Evolutionary conservation across 2,329 filamentous ascomycete genomes (phyloP).

Genomic region (Tricladium varicosporioides): DNA sequence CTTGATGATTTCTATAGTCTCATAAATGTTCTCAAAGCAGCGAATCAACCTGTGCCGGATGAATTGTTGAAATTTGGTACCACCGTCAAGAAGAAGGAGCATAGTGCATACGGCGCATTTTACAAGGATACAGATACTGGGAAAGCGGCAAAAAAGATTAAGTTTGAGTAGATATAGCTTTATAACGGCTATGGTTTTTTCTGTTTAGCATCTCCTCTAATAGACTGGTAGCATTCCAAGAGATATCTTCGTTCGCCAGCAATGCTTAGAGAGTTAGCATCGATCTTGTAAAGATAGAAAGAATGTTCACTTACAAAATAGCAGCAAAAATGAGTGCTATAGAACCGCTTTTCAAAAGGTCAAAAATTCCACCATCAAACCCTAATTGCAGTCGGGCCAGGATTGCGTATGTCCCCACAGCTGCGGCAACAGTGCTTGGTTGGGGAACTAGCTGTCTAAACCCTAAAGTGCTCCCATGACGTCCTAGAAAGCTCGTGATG

Average conservation of each 20-base stretch:
- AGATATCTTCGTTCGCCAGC: conserved; percentile 55
- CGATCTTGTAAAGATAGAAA: conserved; percentile 11
- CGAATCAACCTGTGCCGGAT: conserved; percentile 86
- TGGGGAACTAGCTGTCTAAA: conserved; percentile 44
- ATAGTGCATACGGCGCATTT: conserved; percentile 92
- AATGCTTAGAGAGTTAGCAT: conserved; percentile 40
- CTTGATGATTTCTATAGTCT: conserved; percentile 51
- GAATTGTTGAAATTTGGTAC: conserved; percentile 93
- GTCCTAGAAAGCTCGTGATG: conserved; percentile 61
- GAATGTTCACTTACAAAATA: conserved; percentile 54
- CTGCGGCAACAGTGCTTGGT: conserved; percentile 42
- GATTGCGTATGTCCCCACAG: conserved; percentile 43
- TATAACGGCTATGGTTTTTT: conserved; percentile 8
- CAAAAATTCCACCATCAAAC: conserved; percentile 29
- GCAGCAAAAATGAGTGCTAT: conserved; percentile 52
- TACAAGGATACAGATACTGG: conserved; percentile 79
- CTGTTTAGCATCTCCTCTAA: conserved; percentile 34
- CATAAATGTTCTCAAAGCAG: conserved; percentile 92
- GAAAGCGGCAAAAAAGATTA: conserved; percentile 87
- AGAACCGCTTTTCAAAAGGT: conserved; percentile 45
- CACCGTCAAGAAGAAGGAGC: conserved; percentile 98
- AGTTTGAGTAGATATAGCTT: conserved; percentile 61
- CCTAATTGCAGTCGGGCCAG: conserved; percentile 34
- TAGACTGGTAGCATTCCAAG: conserved; percentile 46
- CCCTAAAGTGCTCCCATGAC: conserved; percentile 42